These are phyloP conservation scores for Cercophora sp. DNA, from an alignment of 495 filamentous ascomycete genomes.

Conservation along the genomic window DNA sequence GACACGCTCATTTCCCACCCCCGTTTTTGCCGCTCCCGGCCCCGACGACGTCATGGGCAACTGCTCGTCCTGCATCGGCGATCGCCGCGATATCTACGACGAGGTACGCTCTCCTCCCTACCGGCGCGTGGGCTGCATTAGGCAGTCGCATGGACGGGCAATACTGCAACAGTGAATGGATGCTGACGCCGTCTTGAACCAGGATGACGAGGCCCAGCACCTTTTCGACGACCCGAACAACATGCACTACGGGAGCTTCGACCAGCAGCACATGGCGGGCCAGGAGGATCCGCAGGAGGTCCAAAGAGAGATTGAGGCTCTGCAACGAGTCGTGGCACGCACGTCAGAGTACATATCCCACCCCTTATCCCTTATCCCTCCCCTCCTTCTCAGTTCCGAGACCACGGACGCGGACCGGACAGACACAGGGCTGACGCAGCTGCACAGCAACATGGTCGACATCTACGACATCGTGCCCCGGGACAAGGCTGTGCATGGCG, in stretches of 20 bases:
- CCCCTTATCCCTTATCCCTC: background rate
- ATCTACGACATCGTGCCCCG: constrained; percentile 56
- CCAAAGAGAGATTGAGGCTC: constrained; percentile 55
- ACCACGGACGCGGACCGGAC: constrained; percentile 5
- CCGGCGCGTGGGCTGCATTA: background rate
- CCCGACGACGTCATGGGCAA: constrained; percentile 36
- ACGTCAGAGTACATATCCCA: constrained; percentile 49
- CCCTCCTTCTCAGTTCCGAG: constrained; percentile 8
- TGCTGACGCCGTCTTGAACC: constrained; percentile 10
- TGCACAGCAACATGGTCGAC: constrained; percentile 52
- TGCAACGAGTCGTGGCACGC: constrained; percentile 51
- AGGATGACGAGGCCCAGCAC: constrained; percentile 51
- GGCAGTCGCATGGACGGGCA: too few species aligned
- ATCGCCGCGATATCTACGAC: constrained; percentile 37
- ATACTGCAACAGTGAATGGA: too few species aligned
- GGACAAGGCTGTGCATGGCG: constrained; percentile 28
- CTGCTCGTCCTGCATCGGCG: constrained; percentile 45
- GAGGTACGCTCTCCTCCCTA: constrained; percentile 27
- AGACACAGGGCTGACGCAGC: constrained; percentile 24
- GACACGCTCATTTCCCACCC: constrained; percentile 7
- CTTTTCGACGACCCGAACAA: constrained; percentile 53
- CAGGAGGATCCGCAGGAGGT: constrained; percentile 54
- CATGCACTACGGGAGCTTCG: constrained; percentile 53
- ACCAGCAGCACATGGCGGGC: constrained; percentile 43
- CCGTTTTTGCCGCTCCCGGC: background rate